These are phyloP conservation scores for Halteria grandinella DNA, from an alignment of 73 alveolate species.

Conservation along the genomic window DNA sequence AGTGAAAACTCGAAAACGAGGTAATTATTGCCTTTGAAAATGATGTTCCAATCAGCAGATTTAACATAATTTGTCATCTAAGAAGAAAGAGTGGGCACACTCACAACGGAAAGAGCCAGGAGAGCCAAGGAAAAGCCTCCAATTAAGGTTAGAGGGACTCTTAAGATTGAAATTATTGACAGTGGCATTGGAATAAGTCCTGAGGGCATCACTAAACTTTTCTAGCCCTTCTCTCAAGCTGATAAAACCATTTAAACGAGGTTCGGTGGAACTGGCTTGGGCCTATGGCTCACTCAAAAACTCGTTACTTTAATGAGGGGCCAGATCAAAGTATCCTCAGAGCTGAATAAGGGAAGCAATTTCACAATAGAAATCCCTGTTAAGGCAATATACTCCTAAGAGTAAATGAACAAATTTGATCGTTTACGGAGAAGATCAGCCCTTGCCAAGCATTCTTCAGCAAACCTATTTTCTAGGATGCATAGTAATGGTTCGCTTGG, in stretches of 20 bases:
- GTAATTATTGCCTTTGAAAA: background rate
- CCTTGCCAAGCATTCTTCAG: too few species aligned
- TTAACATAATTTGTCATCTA: background rate
- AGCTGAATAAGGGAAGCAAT: conserved; percentile 32
- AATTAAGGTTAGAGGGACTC: background rate
- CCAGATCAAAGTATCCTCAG: background rate
- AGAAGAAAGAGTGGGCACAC: background rate
- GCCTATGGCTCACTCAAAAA: conserved; percentile 55
- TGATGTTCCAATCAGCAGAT: background rate
- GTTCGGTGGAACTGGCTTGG: conserved; percentile 68
- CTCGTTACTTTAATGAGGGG: conserved; percentile 45
- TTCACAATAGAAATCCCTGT: conserved; percentile 31
- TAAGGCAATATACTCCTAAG: too few species aligned
- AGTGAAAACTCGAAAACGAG: background rate
- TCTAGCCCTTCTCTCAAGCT: conserved; percentile 55
- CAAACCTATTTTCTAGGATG: too few species aligned
- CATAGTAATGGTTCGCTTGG: too few species aligned
- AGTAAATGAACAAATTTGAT: too few species aligned
- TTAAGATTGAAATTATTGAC: conserved; percentile 39
- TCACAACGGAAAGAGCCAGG: too few species aligned
- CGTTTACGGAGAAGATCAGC: too few species aligned
- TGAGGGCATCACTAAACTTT: conserved; percentile 43
- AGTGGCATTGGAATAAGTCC: conserved; percentile 49
- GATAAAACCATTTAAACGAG: conserved; percentile 15
- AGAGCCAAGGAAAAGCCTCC: too few species aligned